Evolutionary conservation across 768 basidiomycete species (phyloP).

Genomic region (Suillus decipiens): DNA sequence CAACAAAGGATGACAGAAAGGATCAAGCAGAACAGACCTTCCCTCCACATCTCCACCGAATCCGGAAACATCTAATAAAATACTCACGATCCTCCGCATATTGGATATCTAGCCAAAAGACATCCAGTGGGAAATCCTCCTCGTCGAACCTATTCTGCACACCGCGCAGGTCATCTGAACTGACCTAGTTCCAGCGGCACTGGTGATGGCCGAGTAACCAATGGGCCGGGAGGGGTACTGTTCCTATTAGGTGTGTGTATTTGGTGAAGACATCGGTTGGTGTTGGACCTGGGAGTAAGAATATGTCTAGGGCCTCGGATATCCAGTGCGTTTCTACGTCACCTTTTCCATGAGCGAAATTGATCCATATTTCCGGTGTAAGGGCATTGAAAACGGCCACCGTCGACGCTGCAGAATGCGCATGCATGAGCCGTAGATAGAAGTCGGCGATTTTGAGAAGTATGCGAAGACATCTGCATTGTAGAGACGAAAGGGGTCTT

Average conservation of each 20-base stretch:
- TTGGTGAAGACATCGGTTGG: slow-evolving; percentile 82
- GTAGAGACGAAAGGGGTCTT: slow-evolving; percentile 93
- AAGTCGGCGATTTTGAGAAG: slow-evolving; percentile 72
- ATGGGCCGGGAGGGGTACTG: slow-evolving; percentile 80
- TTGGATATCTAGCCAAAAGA: too few species aligned
- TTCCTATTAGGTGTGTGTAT: slow-evolving; percentile 83
- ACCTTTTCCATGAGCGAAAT: slow-evolving; percentile 64
- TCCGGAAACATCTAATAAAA: too few species aligned
- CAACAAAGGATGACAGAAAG: too few species aligned
- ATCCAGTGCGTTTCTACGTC: slow-evolving; percentile 91
- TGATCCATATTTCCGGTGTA: slow-evolving; percentile 95
- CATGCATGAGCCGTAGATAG: slow-evolving; percentile 95
- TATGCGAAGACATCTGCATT: slow-evolving; percentile 98
- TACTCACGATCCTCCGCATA: too few species aligned
- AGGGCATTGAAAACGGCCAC: slow-evolving; percentile 89
- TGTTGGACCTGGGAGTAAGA: slow-evolving; percentile 90
- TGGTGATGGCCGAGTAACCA: slow-evolving; percentile 96
- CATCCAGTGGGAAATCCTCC: too few species aligned
- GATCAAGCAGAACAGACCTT: too few species aligned
- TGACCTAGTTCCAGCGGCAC: slow-evolving; percentile 40
- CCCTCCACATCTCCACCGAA: too few species aligned
- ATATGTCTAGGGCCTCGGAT: slow-evolving; percentile 93
- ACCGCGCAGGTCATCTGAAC: too few species aligned
- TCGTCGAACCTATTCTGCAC: too few species aligned
- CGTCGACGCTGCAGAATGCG: slow-evolving; percentile 83